phyloP scores from a whole-genome alignment of 1,284 basidiomycete genomes.

The Veloboletus limbatus region DNA sequence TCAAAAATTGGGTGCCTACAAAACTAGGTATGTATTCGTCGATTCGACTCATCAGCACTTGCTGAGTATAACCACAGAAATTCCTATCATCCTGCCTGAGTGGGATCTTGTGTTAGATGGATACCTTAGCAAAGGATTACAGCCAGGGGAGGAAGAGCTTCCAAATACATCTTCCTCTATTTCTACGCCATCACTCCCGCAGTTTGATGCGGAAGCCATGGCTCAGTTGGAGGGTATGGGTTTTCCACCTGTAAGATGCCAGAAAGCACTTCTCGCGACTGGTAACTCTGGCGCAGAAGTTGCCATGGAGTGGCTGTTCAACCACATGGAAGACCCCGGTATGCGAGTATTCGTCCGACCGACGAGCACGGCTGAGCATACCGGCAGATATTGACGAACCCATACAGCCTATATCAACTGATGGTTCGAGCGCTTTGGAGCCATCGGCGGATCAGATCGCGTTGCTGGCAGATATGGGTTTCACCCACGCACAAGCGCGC shows the following conservation, averaged over 20 bases:
- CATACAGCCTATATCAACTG: slow-evolving; percentile 42
- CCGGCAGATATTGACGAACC: slow-evolving; percentile 83
- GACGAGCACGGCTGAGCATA: slow-evolving; percentile 1
- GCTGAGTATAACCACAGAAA: slow-evolving; percentile 51
- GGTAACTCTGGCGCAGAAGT: slow-evolving; percentile 76
- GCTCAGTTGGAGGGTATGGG: slow-evolving; percentile 83
- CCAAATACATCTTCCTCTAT: slow-evolving; percentile 47
- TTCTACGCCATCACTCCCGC: slow-evolving; percentile 42
- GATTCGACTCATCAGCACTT: background rate
- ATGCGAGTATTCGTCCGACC: slow-evolving; percentile 7
- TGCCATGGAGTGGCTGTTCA: slow-evolving; percentile 96
- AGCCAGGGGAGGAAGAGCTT: slow-evolving; percentile 71
- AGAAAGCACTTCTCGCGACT: slow-evolving; percentile 88
- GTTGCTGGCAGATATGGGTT: slow-evolving; percentile 92
- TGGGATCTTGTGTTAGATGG: slow-evolving; percentile 67
- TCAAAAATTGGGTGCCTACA: slow-evolving; percentile 95
- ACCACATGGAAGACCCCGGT: slow-evolving; percentile 94
- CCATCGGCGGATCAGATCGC: slow-evolving; percentile 66
- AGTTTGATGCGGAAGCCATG: slow-evolving; percentile 75
- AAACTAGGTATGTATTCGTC: slow-evolving; percentile 70
- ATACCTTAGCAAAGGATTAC: slow-evolving; percentile 74
- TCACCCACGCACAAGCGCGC: slow-evolving; percentile 77
- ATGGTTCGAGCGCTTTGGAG: slow-evolving; percentile 41
- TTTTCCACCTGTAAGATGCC: slow-evolving; percentile 78
- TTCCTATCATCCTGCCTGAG: slow-evolving; percentile 77